These are phyloP conservation scores for Leucocoprinus birnbaumii DNA, from an alignment of 768 basidiomycete species.

Conservation along the genomic window DNA sequence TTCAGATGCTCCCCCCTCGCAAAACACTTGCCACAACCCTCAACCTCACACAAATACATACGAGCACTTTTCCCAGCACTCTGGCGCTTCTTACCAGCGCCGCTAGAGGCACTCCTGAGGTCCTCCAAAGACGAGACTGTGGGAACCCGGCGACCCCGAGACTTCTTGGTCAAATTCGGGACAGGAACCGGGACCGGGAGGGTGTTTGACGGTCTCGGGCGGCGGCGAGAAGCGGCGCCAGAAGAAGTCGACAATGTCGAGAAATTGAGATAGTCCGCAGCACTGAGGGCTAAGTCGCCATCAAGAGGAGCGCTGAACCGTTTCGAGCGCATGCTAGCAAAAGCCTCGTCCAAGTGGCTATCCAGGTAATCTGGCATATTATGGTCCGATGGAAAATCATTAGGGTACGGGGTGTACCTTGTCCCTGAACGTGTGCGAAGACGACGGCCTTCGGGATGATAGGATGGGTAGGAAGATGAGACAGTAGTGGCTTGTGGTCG, in stretches of 20 bases:
- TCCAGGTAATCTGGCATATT: constrained; percentile 4
- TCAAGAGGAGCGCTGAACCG: constrained; percentile 3
- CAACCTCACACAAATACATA: constrained; percentile 73
- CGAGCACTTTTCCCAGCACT: constrained; percentile 34
- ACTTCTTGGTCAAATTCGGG: constrained; percentile 69
- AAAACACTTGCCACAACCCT: constrained; percentile 86
- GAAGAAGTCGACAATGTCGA: constrained; percentile 11
- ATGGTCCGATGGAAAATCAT: constrained; percentile 5
- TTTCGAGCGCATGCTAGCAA: neutral
- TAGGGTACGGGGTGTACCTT: constrained; percentile 23
- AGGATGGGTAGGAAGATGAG: constrained; percentile 11
- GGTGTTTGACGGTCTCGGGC: constrained; percentile 25
- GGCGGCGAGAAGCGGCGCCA: constrained; percentile 1
- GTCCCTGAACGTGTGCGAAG: constrained; percentile 23
- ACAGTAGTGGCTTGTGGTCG: constrained; percentile 11
- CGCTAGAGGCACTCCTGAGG: constrained; percentile 29
- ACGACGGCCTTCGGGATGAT: constrained; percentile 16
- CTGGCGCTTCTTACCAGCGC: constrained; percentile 32
- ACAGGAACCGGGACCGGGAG: constrained; percentile 59
- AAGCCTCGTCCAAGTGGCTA: neutral
- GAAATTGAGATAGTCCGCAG: constrained; percentile 1
- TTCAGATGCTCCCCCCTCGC: constrained; percentile 88
- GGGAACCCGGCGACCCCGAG: constrained; percentile 65
- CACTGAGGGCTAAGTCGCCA: neutral
- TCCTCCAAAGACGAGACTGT: constrained; percentile 40